Base-by-base conservation (phyloP, 2,329 filamentous ascomycete genomes). In the Chalara sp. region DNA sequence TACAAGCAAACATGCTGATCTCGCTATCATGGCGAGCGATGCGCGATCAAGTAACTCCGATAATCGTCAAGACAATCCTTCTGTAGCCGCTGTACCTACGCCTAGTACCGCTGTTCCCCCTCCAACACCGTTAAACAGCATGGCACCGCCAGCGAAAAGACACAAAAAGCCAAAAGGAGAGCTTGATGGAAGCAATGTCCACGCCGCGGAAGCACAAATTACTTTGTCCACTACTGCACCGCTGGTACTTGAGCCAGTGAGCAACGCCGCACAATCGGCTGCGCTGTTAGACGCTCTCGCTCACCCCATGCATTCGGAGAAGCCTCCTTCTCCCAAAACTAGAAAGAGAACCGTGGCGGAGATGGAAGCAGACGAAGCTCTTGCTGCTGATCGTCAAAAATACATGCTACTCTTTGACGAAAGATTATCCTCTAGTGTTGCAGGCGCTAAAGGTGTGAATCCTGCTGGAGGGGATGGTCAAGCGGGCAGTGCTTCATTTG, bases 401-500 rank as follows among this genome's bases (percentile, higher is more conserved):
- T 95, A 89, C 59, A 93, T 99, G 89, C 83, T 97, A 47, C 84
- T 89, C 28, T 82, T 91, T 69, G 93, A 99, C 63, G 92, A 96
- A 61, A 80, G 89, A 5, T 77, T 90, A 53, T 78, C 82, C 10
- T 76, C 85, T 1, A 78, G 74, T 40, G 74, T 75, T 11, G 76
- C 79, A 4, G 78, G 77, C 6, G 78, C 81, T 53, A 76, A 78
- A 51, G 76, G 76, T 3, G 77, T 78, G 33, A 79, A 83, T 49
- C 69, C 64, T 35, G 75, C 80, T n/a, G 85, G 87, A 53, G 81
- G 79, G 21, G 90, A 95, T 63, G 84, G 82, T 6, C 83, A 88
- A 55, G 80, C 82, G 37, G 84, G 81, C 21, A 78, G 79, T 5
- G 77, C 82, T n/a, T 78, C 85, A 3, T 95, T 95, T 61, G 89